phyloP scores from a whole-genome alignment of 768 basidiomycete genomes.

The Mycena alexandri region DNA sequence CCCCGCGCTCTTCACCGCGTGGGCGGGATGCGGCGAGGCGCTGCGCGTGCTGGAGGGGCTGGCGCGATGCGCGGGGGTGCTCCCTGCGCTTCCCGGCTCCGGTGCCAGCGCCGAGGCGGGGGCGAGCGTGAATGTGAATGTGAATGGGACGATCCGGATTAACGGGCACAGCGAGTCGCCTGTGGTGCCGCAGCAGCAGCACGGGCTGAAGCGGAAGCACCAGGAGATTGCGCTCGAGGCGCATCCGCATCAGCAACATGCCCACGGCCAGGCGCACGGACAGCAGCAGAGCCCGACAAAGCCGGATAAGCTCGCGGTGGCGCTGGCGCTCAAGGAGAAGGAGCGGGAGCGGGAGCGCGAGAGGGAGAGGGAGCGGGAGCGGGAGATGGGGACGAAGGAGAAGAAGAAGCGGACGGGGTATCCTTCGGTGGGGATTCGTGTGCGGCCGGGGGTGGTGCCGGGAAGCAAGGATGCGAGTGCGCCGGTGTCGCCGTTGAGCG shows the following conservation, averaged over 20 bases:
- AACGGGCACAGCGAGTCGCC: not conserved
- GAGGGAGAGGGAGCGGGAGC: conserved; percentile 36
- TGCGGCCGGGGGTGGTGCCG: conserved; percentile 9
- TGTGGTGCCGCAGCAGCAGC: conserved; percentile 18
- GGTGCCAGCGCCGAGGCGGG: conserved; percentile 42
- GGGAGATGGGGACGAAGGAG: conserved; percentile 52
- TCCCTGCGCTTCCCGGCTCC: conserved; percentile 39
- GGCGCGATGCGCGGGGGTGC: conserved; percentile 41
- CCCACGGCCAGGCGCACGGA: not conserved
- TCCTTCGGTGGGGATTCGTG: conserved; percentile 48
- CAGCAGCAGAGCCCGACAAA: not conserved
- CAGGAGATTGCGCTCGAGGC: not conserved
- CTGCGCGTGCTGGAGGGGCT: conserved; percentile 43
- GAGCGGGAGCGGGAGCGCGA: conserved; percentile 38
- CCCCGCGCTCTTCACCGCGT: not conserved
- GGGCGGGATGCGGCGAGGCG: conserved; percentile 38
- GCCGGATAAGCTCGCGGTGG: conserved; percentile 12
- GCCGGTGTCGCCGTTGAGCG: conserved; percentile 8
- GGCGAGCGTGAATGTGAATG: conserved; percentile 17
- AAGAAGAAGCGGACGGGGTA: conserved; percentile 57
- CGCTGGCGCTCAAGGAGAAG: conserved; percentile 20
- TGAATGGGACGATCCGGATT: not conserved
- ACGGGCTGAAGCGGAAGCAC: conserved; percentile 48
- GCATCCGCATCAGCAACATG: not conserved
- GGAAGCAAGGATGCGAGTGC: not conserved